Conservation (phyloP, 2,329 filamentous ascomycete genomes). For the Penicillium sp. region DNA sequence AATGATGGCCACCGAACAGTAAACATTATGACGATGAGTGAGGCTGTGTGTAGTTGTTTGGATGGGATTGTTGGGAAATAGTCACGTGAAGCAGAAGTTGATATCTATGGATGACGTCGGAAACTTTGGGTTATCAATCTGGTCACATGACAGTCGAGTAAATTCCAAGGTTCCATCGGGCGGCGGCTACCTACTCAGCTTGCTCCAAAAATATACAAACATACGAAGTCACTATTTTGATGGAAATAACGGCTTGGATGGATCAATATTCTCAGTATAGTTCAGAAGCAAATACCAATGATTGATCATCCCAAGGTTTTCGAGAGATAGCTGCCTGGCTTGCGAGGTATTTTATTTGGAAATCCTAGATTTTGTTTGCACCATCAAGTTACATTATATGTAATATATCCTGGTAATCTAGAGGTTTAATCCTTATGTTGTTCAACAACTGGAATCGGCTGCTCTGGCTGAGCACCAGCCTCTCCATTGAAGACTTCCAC, state of each 20-base stretch:
- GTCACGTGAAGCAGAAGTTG: slow-evolving; percentile 11
- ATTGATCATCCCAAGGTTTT: too few species aligned
- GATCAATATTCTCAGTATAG: not conserved
- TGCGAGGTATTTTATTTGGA: not conserved
- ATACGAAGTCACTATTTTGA: not conserved
- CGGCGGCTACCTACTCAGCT: not conserved
- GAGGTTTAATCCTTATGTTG: slow-evolving; percentile 10
- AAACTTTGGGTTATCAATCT: slow-evolving; percentile 7
- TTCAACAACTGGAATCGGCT: slow-evolving; percentile 22
- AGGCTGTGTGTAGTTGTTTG: slow-evolving; percentile 1
- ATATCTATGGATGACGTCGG: slow-evolving; percentile 13
- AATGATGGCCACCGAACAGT: slow-evolving; percentile 27
- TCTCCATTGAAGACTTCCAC: slow-evolving; percentile 35
- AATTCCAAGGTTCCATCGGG: too few species aligned
- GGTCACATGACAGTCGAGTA: not conserved
- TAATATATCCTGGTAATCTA: not conserved
- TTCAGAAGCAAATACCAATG: not conserved
- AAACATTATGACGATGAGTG: slow-evolving; percentile 18
- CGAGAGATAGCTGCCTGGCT: not conserved
- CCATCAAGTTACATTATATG: not conserved
- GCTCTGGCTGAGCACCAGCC: slow-evolving; percentile 15
- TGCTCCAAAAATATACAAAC: not conserved
- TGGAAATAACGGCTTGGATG: too few species aligned
- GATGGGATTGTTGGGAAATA: slow-evolving; percentile 24
- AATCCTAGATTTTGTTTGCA: not conserved